These are phyloP conservation scores for Coemansia sp. DNA, from an alignment of 192 early-diverging fungal species.

Conservation along the genomic window DNA sequence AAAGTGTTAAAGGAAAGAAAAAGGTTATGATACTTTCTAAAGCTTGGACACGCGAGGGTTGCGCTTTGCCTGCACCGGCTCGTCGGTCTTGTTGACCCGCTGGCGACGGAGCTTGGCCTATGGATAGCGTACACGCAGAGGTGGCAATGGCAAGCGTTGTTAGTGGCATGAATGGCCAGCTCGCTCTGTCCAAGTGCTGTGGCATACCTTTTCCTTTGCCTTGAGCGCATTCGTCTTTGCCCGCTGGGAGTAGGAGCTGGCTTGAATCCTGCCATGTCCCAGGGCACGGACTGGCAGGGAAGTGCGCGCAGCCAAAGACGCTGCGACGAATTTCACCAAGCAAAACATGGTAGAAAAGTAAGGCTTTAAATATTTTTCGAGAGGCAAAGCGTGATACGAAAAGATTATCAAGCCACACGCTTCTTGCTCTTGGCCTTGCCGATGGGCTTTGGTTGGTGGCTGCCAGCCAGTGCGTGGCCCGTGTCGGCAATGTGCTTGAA, in stretches of 20 bases:
- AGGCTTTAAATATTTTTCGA: neutral
- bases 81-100: slow-evolving; percentile 42
- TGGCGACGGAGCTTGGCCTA: slow-evolving; percentile 48
- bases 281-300: neutral
- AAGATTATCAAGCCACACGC: neutral
- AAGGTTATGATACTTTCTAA: slow-evolving; percentile 2
- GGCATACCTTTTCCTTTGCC: slow-evolving; percentile 36
- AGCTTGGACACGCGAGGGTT: slow-evolving; percentile 38
- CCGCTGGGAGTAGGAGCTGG: neutral
- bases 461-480: slow-evolving; percentile 72
- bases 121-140: neutral
- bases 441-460: neutral
- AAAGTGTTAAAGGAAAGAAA: neutral
- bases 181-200: neutral
- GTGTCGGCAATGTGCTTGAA: slow-evolving; percentile 85
- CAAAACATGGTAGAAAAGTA: neutral
- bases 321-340: neutral
- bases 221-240: slow-evolving; percentile 29
- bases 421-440: neutral
- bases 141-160: neutral
- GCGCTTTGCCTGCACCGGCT: slow-evolving; percentile 45
- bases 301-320: neutral
- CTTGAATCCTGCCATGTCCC: neutral
- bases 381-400: neutral
- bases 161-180: neutral